Evolutionary conservation across 192 early-diverging fungal species (phyloP).

Genomic region (Podila epigama): DNA sequence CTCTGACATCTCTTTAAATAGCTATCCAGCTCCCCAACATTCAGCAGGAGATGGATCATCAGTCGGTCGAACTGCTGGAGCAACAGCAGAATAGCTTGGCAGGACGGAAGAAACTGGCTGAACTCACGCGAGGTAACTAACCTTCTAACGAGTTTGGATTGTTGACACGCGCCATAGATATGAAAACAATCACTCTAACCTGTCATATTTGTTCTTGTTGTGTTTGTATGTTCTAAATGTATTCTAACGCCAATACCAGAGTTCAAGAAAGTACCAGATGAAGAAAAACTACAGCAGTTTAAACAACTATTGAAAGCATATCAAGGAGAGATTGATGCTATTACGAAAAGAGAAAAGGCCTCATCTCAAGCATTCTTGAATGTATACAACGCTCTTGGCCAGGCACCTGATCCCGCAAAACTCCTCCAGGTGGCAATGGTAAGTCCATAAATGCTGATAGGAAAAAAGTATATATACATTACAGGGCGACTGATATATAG

Average conservation of each 20-base stretch:
- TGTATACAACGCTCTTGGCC: slow-evolving; percentile 80
- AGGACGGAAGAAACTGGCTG: slow-evolving; percentile 83
- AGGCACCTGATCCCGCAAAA: slow-evolving; percentile 85
- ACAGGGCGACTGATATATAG: background rate
- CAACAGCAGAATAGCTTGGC: slow-evolving; percentile 83
- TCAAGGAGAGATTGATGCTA: slow-evolving; percentile 90
- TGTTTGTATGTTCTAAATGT: background rate
- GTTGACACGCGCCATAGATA: too few species aligned
- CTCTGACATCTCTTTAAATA: slow-evolving; percentile 9
- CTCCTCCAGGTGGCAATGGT: slow-evolving; percentile 68
- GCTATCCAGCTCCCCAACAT: slow-evolving; percentile 73
- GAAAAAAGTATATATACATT: background rate
- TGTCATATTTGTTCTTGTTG: background rate
- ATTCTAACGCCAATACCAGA: slow-evolving; percentile 48
- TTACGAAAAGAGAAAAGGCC: slow-evolving; percentile 84
- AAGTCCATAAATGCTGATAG: background rate
- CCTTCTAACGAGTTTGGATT: background rate
- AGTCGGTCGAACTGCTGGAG: slow-evolving; percentile 81
- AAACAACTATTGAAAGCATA: slow-evolving; percentile 84
- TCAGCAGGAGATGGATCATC: slow-evolving; percentile 76
- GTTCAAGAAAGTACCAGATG: slow-evolving; percentile 81
- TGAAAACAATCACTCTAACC: too few species aligned
- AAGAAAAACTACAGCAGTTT: slow-evolving; percentile 80
- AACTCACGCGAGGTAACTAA: slow-evolving; percentile 79
- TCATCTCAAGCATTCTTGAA: slow-evolving; percentile 84